Base-by-base conservation (phyloP, 805 yeast species). In the Yarrowia keelungensis region DNA sequence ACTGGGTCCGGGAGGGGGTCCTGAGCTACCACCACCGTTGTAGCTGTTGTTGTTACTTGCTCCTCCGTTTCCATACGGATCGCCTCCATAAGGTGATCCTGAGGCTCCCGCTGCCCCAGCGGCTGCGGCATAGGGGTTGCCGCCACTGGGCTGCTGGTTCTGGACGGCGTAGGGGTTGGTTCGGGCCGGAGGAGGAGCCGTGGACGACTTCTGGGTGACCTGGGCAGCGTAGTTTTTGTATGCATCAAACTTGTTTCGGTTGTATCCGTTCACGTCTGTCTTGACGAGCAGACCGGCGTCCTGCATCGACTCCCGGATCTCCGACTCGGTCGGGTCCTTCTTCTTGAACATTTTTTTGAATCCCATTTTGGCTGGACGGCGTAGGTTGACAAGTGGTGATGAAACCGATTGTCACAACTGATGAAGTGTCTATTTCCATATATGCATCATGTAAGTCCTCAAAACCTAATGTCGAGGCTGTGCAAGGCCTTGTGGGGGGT, bases 231-330 rank as follows among this genome's bases (percentile, higher is more conserved):
- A 62, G 56, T 47, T 36, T 16, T 62, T 62, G 56, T 62, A 62
- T 14, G 67, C 56, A 38, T 62, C 67, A n/a, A 62, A 62, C 67
- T 62, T 62, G 67, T 62, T 62, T 5, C 67, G 56, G 56, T 49
- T 49, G 67, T 62, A 62, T 8, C 47, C 38, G 46, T 26, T 39
- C 16, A 38, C 46, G 56, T 49, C 50, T 26, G 67, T 62, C 11
- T 59, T 59, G 42, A 59, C 65, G 38, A n/a, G 2, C 11, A 62
- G 46, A 1, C 67, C 67, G 1, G 54, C 32, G 32, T 62, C 56
- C 39, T 19, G 32, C 67, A 62, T 62, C 5, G 35, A 16, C 7
- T 62, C 67, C 1, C 67, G 67, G 54, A 62, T 62, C 54, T 62
- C 67, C 8, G 43, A 16, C 56, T 46, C 67, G 39, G 67, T 62